Evolutionary conservation across 805 yeast species (phyloP), one percentile per base, ranked within the genome.

Genomic region (Pichia kluyveri): DNA sequence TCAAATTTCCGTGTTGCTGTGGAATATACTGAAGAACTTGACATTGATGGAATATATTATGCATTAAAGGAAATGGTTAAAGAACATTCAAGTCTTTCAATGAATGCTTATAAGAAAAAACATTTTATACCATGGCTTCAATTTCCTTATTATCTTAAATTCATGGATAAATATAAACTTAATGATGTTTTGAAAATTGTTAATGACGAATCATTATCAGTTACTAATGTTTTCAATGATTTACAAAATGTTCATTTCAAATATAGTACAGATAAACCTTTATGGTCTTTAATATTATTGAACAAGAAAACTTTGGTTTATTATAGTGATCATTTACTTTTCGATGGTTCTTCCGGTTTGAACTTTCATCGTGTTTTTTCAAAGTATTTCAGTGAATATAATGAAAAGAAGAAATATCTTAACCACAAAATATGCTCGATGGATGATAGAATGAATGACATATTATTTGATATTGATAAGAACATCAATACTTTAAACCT

Each of bases 271-370:
- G 19, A 42, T 2, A 42, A 44, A 15, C 60, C 60, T 10, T 41
- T 57, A 23, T 58, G 60, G 60, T 50, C 46, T 2, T 30, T 58
- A 12, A 44, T 44, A 8, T 30, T 57, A 6, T 38, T 53, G 4
- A 52, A 56, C 39, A 46, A 47, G 15, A 48, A 39, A 12, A 48
- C 51, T 0, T 40, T 56, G 18, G 32, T 54, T 14, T 53, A 64
- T 37, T 51, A 54, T 28, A 57, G 60, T 44, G 65, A 67, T 36
- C 71, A 68, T 52, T 38, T 59, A 2, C 45, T 67, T n/a, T 60
- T 66, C 40, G 72, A 69, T 51, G 72, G 71, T 4, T 56, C 53
- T 12, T 54, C 67, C 14, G 69, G 64, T 8, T 42, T 50, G 14
- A 52, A 52, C 26, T 68, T 68, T 52, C 69, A 65, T 40, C 48